Evolutionary conservation across 306 rosid genomes (phyloP).

Genomic region (Crotalaria pallida): DNA sequence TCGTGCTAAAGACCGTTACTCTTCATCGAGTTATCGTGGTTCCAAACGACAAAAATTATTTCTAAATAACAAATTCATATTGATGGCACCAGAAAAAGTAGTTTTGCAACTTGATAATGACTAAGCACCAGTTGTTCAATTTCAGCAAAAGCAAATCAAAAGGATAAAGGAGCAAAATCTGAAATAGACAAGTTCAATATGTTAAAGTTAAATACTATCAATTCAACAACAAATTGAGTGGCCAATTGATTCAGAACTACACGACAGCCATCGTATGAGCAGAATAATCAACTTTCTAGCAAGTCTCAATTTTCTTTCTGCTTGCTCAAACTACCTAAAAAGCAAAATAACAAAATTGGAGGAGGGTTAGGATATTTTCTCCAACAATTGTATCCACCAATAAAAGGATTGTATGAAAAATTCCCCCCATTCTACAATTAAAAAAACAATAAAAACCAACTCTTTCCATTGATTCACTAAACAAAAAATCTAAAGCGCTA

Average conservation of each 20-base stretch:
- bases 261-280: constrained; percentile 18
- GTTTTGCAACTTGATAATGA: not conserved
- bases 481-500: constrained; percentile 8
- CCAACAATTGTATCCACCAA: constrained; percentile 17
- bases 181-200: constrained; percentile 11
- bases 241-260: not conserved
- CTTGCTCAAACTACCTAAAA: constrained; percentile 15
- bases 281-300: constrained; percentile 19
- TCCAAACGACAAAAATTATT: not conserved
- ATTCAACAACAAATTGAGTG: constrained; percentile 4
- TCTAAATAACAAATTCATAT: not conserved
- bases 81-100: not conserved
- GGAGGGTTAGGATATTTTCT: constrained; percentile 14
- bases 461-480: not conserved
- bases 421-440: constrained; percentile 5
- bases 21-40: too few relatives aligned
- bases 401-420: not conserved
- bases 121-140: not conserved
- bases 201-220: not conserved
- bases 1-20: too few relatives aligned
- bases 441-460: constrained; percentile 12
- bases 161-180: not conserved
- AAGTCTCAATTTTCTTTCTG: constrained; percentile 13
- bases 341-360: constrained; percentile 1
- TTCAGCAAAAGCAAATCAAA: not conserved